Percentiles rank a stretch among this genome's conserved stretches.
These are phyloP conservation scores for Fomitiporia mediterranea DNA, from an alignment of 1,284 basidiomycete species.

Conservation along the genomic window DNA sequence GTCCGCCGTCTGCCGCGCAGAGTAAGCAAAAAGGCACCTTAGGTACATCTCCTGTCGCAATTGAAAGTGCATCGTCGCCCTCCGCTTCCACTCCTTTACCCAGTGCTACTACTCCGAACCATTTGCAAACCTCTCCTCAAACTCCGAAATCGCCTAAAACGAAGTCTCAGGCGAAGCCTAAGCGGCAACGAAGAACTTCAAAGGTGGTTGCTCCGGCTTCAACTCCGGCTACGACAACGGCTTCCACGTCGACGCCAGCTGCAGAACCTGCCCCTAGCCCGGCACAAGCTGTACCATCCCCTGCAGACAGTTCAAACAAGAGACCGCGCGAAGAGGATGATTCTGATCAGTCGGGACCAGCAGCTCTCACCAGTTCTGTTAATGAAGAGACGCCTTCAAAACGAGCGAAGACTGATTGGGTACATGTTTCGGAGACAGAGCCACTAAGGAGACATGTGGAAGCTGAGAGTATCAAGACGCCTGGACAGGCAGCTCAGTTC, in stretches of 20 bases:
- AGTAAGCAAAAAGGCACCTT: neutral
- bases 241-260: constrained; percentile 29
- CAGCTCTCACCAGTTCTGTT: constrained; percentile 31
- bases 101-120: constrained; percentile 37
- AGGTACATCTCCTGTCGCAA: neutral
- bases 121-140: constrained; percentile 26
- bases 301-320: constrained; percentile 39
- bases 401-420: constrained; percentile 65
- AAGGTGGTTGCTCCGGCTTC: constrained; percentile 32
- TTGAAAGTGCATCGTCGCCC: constrained; percentile 2
- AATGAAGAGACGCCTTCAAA: constrained; percentile 62
- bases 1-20: constrained; percentile 12
- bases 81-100: constrained; percentile 25
- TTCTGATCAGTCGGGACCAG: constrained; percentile 24
- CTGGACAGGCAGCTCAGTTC: constrained; percentile 59
- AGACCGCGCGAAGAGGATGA: constrained; percentile 58
- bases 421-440: constrained; percentile 49
- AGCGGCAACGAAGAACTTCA: constrained; percentile 34
- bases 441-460: constrained; percentile 50
- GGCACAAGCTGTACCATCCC: constrained; percentile 23
- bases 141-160: constrained; percentile 36
- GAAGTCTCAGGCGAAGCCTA: constrained; percentile 41
- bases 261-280: constrained; percentile 31
- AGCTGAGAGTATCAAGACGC: constrained; percentile 55
- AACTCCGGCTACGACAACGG: constrained; percentile 29